These are phyloP conservation scores for Hericium erinaceus DNA, from an alignment of 768 basidiomycete species.

Conservation along the genomic window DNA sequence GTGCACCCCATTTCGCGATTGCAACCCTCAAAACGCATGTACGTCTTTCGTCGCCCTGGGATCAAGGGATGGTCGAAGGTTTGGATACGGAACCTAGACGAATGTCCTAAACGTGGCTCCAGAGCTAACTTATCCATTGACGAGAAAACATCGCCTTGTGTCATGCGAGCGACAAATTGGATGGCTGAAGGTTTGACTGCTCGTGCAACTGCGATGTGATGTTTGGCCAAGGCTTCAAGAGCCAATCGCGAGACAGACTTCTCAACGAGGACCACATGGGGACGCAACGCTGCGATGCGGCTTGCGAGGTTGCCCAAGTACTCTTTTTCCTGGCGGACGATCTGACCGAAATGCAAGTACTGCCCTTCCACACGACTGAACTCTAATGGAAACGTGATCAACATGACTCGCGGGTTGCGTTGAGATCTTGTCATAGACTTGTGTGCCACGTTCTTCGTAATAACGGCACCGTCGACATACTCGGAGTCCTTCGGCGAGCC, in stretches of 20 bases:
- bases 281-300: constrained; percentile 84
- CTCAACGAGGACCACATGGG: constrained; percentile 88
- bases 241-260: constrained; percentile 87
- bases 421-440: constrained; percentile 84
- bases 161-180: constrained; percentile 84
- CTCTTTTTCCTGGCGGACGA: constrained; percentile 87
- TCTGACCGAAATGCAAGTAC: constrained; percentile 86
- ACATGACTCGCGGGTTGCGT: constrained; percentile 87
- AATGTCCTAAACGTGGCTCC: constrained; percentile 86
- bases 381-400: constrained; percentile 91
- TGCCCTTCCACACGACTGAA: constrained; percentile 90
- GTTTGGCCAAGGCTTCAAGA: constrained; percentile 73
- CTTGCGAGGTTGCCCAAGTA: constrained; percentile 81
- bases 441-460: constrained; percentile 96
- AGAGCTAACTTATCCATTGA: constrained; percentile 91
- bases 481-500: constrained; percentile 89
- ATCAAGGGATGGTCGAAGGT: constrained; percentile 93
- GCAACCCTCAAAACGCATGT: constrained; percentile 98
- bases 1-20: constrained; percentile 91
- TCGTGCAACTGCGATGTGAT: constrained; percentile 85
- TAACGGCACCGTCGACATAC: constrained; percentile 93
- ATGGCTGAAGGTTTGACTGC: constrained; percentile 85
- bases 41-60: constrained; percentile 89
- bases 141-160: constrained; percentile 89
- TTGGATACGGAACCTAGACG: constrained; percentile 75